phyloP scores from a whole-genome alignment of 2,329 filamentous ascomycete genomes.

The Alternaria longipes region DNA sequence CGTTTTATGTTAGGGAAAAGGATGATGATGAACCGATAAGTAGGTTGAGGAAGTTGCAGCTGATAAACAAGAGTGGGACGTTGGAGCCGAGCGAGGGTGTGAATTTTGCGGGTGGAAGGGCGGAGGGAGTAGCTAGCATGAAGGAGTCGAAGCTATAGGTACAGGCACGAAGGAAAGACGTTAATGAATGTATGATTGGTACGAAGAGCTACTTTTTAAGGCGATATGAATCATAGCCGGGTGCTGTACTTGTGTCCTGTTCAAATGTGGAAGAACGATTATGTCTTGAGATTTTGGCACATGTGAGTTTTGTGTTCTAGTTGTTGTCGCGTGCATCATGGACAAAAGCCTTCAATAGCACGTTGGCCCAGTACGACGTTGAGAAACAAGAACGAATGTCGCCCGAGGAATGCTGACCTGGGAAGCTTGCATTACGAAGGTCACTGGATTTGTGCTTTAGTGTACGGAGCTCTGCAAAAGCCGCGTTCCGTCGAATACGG shows the following conservation, averaged over 20 bases:
- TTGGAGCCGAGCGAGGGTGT: slow-evolving; percentile 24
- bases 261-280: too few relatives aligned
- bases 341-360: not conserved
- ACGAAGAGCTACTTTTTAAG: not conserved
- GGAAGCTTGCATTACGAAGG: too few relatives aligned
- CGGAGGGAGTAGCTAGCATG: not conserved
- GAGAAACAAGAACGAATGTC: too few relatives aligned
- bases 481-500: not conserved
- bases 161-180: not conserved
- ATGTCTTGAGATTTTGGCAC: not conserved
- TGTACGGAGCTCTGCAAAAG: not conserved
- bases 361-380: not conserved
- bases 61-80: slow-evolving; percentile 46
- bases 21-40: slow-evolving; percentile 47
- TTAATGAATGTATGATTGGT: not conserved
- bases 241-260: not conserved
- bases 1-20: slow-evolving; percentile 46
- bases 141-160: not conserved
- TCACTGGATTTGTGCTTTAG: too few relatives aligned
- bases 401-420: too few relatives aligned
- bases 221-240: not conserved
- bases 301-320: not conserved
- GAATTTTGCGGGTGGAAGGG: slow-evolving; percentile 25
- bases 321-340: not conserved
- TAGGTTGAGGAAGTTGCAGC: slow-evolving; percentile 35